Conservation (phyloP, 371 early-diverging fungal species). For the Parasitella parasitica region DNA sequence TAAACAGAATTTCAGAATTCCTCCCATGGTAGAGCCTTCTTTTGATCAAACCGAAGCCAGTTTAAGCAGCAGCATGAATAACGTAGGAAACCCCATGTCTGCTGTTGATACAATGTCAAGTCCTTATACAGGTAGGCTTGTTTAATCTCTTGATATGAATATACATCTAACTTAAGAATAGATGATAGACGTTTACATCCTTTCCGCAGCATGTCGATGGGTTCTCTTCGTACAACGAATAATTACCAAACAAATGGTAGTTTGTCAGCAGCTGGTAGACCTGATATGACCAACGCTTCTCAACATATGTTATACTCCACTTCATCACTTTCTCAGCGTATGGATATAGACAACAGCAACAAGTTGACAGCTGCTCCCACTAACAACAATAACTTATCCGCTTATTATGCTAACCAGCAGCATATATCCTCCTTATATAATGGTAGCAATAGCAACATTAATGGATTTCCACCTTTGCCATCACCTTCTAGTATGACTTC, state of each 20-base stretch:
- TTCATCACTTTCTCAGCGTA: slow-evolving; percentile 18
- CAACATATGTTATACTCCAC: slow-evolving; percentile 19
- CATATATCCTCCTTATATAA: slow-evolving; percentile 7
- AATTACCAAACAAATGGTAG: background rate
- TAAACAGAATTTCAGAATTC: slow-evolving; percentile 65
- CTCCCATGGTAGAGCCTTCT: slow-evolving; percentile 50
- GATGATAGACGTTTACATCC: slow-evolving; percentile 28
- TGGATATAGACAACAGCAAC: slow-evolving; percentile 24
- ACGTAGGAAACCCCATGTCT: background rate
- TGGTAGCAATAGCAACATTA: slow-evolving; percentile 4
- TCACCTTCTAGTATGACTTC: slow-evolving; percentile 41
- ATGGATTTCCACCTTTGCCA: slow-evolving; percentile 34
- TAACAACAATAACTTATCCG: slow-evolving; percentile 4
- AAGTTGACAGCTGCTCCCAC: slow-evolving; percentile 2
- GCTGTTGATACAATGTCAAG: slow-evolving; percentile 22
- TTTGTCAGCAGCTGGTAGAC: slow-evolving; percentile 32
- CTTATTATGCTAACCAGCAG: slow-evolving; percentile 15
- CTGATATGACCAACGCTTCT: slow-evolving; percentile 40
- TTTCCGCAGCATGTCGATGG: slow-evolving; percentile 47
- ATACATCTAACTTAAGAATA: background rate
- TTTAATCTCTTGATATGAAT: background rate
- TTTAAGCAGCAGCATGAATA: slow-evolving; percentile 5
- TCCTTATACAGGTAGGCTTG: slow-evolving; percentile 18
- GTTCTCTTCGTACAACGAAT: slow-evolving; percentile 27
- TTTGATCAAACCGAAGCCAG: slow-evolving; percentile 32